A percentile compares a stretch with the other conserved stretches of the same genome.
phyloP scores from a whole-genome alignment of 1,284 basidiomycete genomes.

The Porodaedalea pini region DNA sequence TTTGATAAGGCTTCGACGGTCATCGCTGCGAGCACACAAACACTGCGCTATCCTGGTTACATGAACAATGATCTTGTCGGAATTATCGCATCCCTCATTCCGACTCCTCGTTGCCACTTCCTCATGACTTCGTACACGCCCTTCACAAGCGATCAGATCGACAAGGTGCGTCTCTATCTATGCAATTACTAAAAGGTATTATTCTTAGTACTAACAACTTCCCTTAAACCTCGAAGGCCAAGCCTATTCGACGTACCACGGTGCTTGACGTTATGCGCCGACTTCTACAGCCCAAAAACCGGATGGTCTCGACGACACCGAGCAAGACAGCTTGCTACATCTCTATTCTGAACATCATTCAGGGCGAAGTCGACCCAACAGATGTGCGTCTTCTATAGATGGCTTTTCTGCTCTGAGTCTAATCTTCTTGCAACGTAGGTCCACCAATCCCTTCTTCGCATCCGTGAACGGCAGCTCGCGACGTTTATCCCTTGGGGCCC shows the following conservation, averaged over 20 bases:
- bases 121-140: constrained; percentile 99
- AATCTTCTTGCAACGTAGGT: constrained; percentile 50
- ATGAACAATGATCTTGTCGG: constrained; percentile 99
- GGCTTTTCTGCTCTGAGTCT: not conserved
- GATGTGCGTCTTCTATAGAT: constrained; percentile 58
- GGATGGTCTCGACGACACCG: constrained; percentile 94
- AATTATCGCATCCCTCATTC: constrained; percentile 95
- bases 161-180: constrained; percentile 58
- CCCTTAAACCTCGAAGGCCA: constrained; percentile 50
- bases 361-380: constrained; percentile 96
- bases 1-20: constrained; percentile 84
- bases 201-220: not conserved
- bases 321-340: constrained; percentile 95
- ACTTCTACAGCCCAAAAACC: constrained; percentile 95
- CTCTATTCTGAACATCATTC: constrained; percentile 97
- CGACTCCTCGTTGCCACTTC: constrained; percentile 98
- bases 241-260: constrained; percentile 88
- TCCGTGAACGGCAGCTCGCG: constrained; percentile 93
- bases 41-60: constrained; percentile 95
- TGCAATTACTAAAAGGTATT: not conserved
- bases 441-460: constrained; percentile 94
- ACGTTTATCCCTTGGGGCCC: constrained; percentile 99
- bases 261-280: constrained; percentile 99
- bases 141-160: constrained; percentile 94
- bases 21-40: constrained; percentile 96